Conservation (phyloP, 2,329 filamentous ascomycete species). For the Sporothrix inflata region DNA sequence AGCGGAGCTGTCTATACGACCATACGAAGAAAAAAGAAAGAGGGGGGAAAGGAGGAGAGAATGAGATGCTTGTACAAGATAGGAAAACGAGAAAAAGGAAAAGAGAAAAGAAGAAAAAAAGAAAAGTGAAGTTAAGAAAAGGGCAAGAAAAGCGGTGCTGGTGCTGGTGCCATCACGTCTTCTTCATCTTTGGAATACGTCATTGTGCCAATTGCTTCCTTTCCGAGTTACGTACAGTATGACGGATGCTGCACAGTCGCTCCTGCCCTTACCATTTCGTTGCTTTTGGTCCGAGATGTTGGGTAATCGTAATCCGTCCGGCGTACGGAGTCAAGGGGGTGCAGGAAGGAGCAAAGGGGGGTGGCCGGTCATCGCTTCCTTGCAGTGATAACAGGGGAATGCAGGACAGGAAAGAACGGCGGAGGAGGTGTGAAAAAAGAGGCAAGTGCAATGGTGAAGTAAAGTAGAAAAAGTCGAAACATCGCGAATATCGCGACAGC, state of each 20-base stretch:
- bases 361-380: neutral
- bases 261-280: neutral
- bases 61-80: neutral
- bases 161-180: neutral
- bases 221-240: neutral
- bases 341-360: neutral
- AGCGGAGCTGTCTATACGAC: too few relatives aligned
- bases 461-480: neutral
- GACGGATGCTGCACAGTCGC: neutral
- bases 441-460: neutral
- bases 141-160: neutral
- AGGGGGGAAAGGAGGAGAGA: neutral
- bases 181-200: too few relatives aligned
- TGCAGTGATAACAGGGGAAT: neutral
- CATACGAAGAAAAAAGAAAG: neutral
- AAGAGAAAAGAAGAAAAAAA: neutral
- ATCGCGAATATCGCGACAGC: neutral
- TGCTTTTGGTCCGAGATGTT: neutral
- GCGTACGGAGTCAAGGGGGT: neutral
- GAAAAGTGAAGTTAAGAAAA: neutral
- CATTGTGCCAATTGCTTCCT: neutral
- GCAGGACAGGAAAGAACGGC: neutral
- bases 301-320: neutral
- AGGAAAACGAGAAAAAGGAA: neutral
- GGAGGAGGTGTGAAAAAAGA: neutral